These are phyloP conservation scores for Ambrosiella xylebori DNA, from an alignment of 2,329 filamentous ascomycete genomes.

Conservation along the genomic window DNA sequence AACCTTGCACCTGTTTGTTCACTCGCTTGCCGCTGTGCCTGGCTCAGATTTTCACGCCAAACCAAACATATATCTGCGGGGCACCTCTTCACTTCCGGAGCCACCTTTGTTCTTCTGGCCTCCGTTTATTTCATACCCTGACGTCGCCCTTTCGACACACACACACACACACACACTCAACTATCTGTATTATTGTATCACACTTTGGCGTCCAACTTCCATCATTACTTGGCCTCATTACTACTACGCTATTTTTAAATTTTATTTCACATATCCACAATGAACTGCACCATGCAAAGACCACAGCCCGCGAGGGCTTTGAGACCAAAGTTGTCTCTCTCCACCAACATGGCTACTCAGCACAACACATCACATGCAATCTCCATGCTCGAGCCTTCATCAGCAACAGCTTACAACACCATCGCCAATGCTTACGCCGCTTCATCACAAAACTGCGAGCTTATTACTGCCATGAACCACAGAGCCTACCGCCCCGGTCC, in stretches of 20 bases:
- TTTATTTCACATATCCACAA: slow-evolving; percentile 1
- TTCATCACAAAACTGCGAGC: slow-evolving; percentile 4
- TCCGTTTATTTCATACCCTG: neutral
- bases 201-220: neutral
- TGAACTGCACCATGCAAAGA: slow-evolving; percentile 6
- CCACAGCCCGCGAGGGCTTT: slow-evolving; percentile 3
- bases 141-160: neutral
- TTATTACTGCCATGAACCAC: slow-evolving; percentile 7
- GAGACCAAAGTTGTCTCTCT: slow-evolving; percentile 21
- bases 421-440: slow-evolving; percentile 43
- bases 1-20: neutral
- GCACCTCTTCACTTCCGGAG: neutral
- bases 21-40: neutral
- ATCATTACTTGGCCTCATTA: neutral
- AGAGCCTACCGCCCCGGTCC: slow-evolving; percentile 22
- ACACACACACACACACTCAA: neutral
- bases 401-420: slow-evolving; percentile 48
- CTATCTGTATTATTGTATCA: neutral
- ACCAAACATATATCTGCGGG: slow-evolving; percentile 4
- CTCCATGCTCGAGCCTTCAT: slow-evolving; percentile 34
- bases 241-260: neutral
- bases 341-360: slow-evolving; percentile 24
- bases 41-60: neutral
- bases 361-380: slow-evolving; percentile 23
- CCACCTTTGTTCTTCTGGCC: neutral